These are phyloP conservation scores for Hyaloscypha variabilis DNA, from an alignment of 495 filamentous ascomycete genomes.

Conservation along the genomic window DNA sequence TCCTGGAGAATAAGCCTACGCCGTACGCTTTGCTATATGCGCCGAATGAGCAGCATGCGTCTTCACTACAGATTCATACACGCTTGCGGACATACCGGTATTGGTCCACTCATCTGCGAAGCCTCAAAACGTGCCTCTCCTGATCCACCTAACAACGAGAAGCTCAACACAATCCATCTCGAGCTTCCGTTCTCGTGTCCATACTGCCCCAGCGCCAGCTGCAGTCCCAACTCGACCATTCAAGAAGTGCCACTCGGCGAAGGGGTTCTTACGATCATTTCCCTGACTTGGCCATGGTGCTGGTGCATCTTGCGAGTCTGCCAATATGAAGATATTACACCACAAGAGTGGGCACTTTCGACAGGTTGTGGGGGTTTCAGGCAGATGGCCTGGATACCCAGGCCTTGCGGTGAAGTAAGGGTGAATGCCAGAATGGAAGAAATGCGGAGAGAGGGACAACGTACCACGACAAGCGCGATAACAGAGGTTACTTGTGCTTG, in stretches of 20 bases:
- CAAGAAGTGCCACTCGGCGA: not conserved
- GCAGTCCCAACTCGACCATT: not conserved
- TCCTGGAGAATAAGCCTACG: too few relatives aligned
- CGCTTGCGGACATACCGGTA: conserved; percentile 20
- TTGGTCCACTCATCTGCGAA: conserved; percentile 12
- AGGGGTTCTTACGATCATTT: not conserved
- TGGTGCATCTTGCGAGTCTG: conserved; percentile 12
- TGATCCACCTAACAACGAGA: not conserved
- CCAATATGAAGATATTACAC: not conserved
- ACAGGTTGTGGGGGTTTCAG: not conserved
- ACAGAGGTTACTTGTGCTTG: conserved; percentile 13
- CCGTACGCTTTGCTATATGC: too few relatives aligned
- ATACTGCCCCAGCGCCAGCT: not conserved
- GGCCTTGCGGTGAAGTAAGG: conserved; percentile 15
- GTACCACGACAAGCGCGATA: not conserved
- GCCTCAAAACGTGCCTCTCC: not conserved
- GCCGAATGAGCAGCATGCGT: not conserved
- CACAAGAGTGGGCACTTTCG: conserved; percentile 8
- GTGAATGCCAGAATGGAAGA: not conserved
- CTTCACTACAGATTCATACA: conserved; percentile 18
- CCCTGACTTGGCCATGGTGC: not conserved
- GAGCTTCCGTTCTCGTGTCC: not conserved
- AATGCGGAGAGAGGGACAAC: not conserved
- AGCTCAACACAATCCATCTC: not conserved
- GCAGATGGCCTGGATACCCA: conserved; percentile 24